A percentile compares a stretch with the other conserved stretches of the same genome.
Conservation (phyloP, 129 eudicot species). For the Apium graveolens region DNA sequence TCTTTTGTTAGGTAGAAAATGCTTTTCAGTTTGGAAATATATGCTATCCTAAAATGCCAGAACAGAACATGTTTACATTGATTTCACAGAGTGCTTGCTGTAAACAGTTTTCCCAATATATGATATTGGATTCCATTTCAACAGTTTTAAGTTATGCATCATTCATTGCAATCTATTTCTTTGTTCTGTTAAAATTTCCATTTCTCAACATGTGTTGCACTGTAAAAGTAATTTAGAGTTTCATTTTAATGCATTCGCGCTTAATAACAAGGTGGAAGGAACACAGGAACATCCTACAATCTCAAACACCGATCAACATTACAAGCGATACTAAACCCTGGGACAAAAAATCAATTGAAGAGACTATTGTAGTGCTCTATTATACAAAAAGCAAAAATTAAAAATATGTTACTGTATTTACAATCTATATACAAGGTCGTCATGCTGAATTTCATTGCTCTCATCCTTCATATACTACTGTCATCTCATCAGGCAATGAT, state of each 20-base stretch:
- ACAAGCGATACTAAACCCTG: neutral
- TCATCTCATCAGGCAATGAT: slow-evolving; percentile 36
- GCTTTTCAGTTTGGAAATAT: neutral
- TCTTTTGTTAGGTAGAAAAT: neutral
- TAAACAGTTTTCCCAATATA: neutral
- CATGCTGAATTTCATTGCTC: neutral
- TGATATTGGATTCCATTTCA: neutral
- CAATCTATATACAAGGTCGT: neutral
- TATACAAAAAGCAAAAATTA: neutral
- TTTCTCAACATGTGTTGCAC: too few species aligned
- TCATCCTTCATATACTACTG: slow-evolving; percentile 23
- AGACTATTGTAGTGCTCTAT: neutral
- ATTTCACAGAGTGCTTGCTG: neutral
- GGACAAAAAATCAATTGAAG: neutral
- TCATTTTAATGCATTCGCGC: too few species aligned
- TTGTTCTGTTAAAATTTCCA: too few species aligned
- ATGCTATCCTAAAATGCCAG: neutral
- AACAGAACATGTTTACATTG: neutral
- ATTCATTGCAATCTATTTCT: too few species aligned
- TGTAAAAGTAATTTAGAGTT: too few species aligned
- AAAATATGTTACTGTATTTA: neutral
- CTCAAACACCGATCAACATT: too few species aligned
- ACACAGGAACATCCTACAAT: too few species aligned
- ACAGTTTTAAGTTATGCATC: too few species aligned
- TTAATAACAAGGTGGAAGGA: too few species aligned